Evolutionary conservation across 139 green algal genomes (phyloP), one percentile per base, ranked within the genome.

Genomic region (Zygnema circumcarinatum): DNA sequence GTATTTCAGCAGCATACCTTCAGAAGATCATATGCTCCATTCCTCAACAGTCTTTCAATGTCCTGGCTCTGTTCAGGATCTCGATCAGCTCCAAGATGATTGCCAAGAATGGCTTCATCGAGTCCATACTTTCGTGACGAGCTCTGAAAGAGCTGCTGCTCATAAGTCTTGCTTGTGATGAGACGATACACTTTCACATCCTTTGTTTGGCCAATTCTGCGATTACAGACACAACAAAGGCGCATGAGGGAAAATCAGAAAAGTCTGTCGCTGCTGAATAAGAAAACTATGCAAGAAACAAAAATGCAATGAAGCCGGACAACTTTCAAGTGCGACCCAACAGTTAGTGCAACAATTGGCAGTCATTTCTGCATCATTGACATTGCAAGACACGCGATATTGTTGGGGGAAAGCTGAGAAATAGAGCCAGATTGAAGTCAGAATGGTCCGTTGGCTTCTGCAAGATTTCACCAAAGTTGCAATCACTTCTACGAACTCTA

Each of bases 141-240:
- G 16, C 69, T 84, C 42, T 95, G 39, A 69, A 98, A 97, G 33
- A 98, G 82, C 35, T 92, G 79, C 91, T 97, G 85, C 94, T 98
- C 96, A 83, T 98, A 98, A 0, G 96, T 98, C 88, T 94, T 92
- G 36, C 93, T 93, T 56, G 90, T 95, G 73, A 98, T 84, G 20
- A 98, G 94, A 74, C 96, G 94, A 93, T 98, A 98, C 69, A 98
- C 92, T 7, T 93, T 98, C 25, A 98, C 96, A 67, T 98, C 95
- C 89, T 94, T 94, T 42, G 78, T 92, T 90, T 96, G 93, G 11
- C 96, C 96, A 88, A 98, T 98, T 89, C 96, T 89, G 84, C 1
- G 1, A 81, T 84, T 52, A 84, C 56, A 11, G n/a, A n/a, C n/a
- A n/a, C 29, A 72, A 72, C 56, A 72, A n/a, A 72, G n/a, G 56